Evolutionary conservation across 495 filamentous ascomycete species (phyloP).

Genomic region (Penicillium cataractarum): DNA sequence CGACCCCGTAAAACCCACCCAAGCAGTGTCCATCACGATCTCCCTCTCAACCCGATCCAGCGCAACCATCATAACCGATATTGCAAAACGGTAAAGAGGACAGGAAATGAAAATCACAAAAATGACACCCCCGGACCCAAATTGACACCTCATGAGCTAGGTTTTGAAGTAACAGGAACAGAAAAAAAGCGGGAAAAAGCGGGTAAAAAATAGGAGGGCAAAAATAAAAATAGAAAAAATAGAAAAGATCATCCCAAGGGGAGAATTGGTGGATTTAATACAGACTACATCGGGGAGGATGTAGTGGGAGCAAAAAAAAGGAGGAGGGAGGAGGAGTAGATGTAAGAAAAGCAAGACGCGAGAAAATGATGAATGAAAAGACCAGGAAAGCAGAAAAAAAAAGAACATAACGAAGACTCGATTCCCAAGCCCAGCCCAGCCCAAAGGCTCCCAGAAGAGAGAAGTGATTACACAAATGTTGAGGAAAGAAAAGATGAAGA

Average conservation of each 20-base stretch:
- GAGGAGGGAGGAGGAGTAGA: conserved; percentile 13
- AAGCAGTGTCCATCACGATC: conserved; percentile 27
- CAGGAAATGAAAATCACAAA: conserved; percentile 22
- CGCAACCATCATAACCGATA: conserved; percentile 25
- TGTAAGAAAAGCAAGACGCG: conserved; percentile 19
- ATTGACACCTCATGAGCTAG: conserved; percentile 34
- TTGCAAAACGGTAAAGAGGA: conserved; percentile 23
- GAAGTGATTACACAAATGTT: conserved; percentile 53
- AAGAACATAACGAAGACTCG: conserved; percentile 17
- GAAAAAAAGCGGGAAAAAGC: conserved; percentile 16
- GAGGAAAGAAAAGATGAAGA: conserved; percentile 35
- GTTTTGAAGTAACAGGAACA: conserved; percentile 16
- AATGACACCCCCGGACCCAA: conserved; percentile 31
- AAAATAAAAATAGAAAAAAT: conserved; percentile 22
- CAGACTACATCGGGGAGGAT: conserved; percentile 32
- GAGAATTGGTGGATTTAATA: conserved; percentile 47
- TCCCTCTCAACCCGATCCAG: conserved; percentile 30
- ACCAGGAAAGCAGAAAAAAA: conserved; percentile 19
- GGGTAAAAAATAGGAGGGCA: conserved; percentile 11
- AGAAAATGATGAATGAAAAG: conserved; percentile 11
- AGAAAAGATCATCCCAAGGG: conserved; percentile 32
- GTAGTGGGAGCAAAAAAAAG: conserved; percentile 34
- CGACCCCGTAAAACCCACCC: conserved; percentile 25
- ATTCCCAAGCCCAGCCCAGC: conserved; percentile 45
- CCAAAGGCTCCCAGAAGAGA: conserved; percentile 50